phyloP scores from a whole-genome alignment of 257 asterid species.

The Lithospermum erythrorhizon region DNA sequence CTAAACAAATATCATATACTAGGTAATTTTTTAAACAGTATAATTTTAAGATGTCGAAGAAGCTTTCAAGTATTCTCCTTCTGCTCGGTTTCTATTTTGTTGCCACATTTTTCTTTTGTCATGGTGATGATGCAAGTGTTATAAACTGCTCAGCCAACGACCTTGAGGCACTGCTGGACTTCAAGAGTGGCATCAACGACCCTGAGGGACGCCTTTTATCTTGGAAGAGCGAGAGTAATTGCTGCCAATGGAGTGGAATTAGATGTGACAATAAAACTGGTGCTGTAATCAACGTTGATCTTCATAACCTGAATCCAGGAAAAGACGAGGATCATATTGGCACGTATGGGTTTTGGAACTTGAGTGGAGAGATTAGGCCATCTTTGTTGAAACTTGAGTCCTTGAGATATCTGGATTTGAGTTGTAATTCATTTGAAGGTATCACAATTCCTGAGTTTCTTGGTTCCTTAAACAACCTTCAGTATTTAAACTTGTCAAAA shows the following conservation, averaged over 20 bases:
- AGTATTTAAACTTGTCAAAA: slow-evolving; percentile 34
- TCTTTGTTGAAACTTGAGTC: slow-evolving; percentile 28
- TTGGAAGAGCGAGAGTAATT: slow-evolving; percentile 32
- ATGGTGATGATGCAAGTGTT: slow-evolving; percentile 9
- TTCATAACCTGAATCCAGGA: slow-evolving; percentile 25
- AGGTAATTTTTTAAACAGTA: no score
- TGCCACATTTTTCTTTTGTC: slow-evolving; percentile 5
- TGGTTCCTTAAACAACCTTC: slow-evolving; percentile 27
- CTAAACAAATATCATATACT: no score
- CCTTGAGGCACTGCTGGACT: slow-evolving; percentile 32
- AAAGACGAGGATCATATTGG: background rate
- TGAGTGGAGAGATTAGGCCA: slow-evolving; percentile 48
- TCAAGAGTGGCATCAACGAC: slow-evolving; percentile 42
- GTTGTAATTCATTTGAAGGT: slow-evolving; percentile 33
- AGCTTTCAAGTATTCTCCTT: slow-evolving; percentile 10
- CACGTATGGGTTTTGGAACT: slow-evolving; percentile 31
- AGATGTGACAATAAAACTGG: slow-evolving; percentile 22
- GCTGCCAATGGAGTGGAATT: slow-evolving; percentile 34
- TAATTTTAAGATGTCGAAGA: slow-evolving; percentile 10
- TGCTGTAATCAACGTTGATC: slow-evolving; percentile 22
- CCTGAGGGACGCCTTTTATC: slow-evolving; percentile 34
- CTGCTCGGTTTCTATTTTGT: slow-evolving; percentile 15
- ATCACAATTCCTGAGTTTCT: slow-evolving; percentile 32
- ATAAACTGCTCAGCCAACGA: slow-evolving; percentile 21
- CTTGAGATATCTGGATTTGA: slow-evolving; percentile 35